phyloP scores from a whole-genome alignment of 1,284 basidiomycete species.

The Pseudozyma sp. region DNA sequence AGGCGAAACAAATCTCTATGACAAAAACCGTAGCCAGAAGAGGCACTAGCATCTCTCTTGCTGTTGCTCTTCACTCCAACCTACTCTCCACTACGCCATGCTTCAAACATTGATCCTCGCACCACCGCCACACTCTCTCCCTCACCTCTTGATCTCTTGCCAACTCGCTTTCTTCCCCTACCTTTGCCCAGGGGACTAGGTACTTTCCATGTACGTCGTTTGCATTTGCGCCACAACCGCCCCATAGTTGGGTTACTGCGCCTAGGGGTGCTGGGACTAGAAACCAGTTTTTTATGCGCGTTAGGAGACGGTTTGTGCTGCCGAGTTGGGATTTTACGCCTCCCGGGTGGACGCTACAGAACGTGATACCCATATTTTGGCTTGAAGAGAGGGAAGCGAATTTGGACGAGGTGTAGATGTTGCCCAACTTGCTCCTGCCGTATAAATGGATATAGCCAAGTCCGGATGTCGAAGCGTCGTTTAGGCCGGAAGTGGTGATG shows the following conservation, averaged over 20 bases:
- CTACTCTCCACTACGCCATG: constrained; percentile 13
- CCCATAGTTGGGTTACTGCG: constrained; percentile 56
- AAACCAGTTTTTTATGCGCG: constrained; percentile 33
- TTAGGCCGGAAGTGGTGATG: constrained; percentile 9
- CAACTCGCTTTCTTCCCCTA: constrained; percentile 27
- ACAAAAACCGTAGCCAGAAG: too few relatives aligned
- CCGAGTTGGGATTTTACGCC: constrained; percentile 35
- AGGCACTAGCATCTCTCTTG: too few relatives aligned
- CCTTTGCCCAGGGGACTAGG: constrained; percentile 51
- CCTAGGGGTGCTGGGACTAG: constrained; percentile 34
- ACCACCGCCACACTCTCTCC: constrained; percentile 41
- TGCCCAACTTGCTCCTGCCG: constrained; percentile 50
- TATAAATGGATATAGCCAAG: constrained; percentile 43
- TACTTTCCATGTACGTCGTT: constrained; percentile 41
- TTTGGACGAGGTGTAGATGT: constrained; percentile 32
- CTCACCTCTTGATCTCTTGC: constrained; percentile 16
- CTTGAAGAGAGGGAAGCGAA: constrained; percentile 23
- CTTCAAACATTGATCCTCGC: constrained; percentile 41
- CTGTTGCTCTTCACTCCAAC: too few relatives aligned
- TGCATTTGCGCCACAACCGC: constrained; percentile 14
- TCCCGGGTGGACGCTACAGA: constrained; percentile 50
- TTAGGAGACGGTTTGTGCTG: constrained; percentile 6
- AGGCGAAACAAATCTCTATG: too few relatives aligned
- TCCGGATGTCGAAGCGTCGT: neutral
- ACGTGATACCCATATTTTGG: constrained; percentile 33